Percentiles rank a stretch among this genome's conserved stretches.
These are phyloP conservation scores for Talaromyces sp. DNA, from an alignment of 2,329 filamentous ascomycete genomes.

Conservation along the genomic window DNA sequence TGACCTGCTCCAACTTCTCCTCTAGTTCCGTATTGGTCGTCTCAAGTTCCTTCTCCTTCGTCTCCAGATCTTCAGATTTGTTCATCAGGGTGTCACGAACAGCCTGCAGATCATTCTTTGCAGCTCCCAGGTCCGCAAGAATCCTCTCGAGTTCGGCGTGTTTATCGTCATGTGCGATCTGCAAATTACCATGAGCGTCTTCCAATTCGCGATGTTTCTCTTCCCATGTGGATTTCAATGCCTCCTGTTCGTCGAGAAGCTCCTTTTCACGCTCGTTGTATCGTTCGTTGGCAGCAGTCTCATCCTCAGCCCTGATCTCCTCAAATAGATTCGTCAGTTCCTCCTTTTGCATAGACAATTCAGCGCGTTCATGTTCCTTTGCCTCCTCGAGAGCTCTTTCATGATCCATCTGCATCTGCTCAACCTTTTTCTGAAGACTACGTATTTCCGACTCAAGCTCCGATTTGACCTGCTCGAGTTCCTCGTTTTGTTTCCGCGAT, in stretches of 20 bases:
- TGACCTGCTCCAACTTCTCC: conserved; percentile 17
- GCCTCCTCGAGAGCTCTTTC: conserved; percentile 34
- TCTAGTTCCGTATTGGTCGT: conserved; percentile 28
- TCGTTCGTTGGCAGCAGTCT: conserved; percentile 36
- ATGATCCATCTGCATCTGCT: conserved; percentile 46
- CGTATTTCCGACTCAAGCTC: conserved; percentile 43
- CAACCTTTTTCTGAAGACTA: conserved; percentile 36
- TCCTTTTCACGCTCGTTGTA: conserved; percentile 41
- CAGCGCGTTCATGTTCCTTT: conserved; percentile 32
- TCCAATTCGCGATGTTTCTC: conserved; percentile 38
- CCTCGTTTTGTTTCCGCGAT: conserved; percentile 43
- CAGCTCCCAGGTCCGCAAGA: conserved; percentile 33
- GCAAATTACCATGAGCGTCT: conserved; percentile 34
- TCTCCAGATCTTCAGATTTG: conserved; percentile 28
- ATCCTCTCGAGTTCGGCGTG: conserved; percentile 31
- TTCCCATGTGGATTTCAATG: conserved; percentile 35
- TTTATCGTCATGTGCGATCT: conserved; percentile 30
- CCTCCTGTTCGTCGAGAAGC: conserved; percentile 39
- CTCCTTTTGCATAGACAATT: conserved; percentile 42
- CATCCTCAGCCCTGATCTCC: conserved; percentile 43
- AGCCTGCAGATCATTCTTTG: conserved; percentile 31
- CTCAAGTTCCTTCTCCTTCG: conserved; percentile 27
- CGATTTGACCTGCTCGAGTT: conserved; percentile 44
- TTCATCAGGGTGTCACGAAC: conserved; percentile 27
- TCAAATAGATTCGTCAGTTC: conserved; percentile 48